Evolutionary conservation across 139 green algal species (phyloP).

Genomic region (Haematococcus lacustris): DNA sequence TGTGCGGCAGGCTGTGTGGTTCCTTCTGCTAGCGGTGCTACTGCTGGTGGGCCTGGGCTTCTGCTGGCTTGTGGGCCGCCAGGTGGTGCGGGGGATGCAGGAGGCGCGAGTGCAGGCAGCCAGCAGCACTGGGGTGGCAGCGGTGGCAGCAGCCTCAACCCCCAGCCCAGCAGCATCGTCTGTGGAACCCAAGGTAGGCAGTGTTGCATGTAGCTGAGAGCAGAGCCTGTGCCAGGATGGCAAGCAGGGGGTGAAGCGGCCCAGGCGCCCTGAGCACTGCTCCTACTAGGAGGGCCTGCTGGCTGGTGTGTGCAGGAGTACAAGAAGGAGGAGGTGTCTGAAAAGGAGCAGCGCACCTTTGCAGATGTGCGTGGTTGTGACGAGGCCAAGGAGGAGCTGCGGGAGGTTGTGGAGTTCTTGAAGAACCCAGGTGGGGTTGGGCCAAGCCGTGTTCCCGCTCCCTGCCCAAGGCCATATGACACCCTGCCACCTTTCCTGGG

Average conservation of each 20-base stretch:
- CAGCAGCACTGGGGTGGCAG: no score
- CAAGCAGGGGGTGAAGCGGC: no score
- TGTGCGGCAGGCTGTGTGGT: constrained; percentile 27
- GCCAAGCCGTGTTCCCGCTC: no score
- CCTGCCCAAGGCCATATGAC: no score
- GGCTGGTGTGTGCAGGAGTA: constrained; percentile 55
- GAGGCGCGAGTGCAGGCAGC: constrained; percentile 8
- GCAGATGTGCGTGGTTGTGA: constrained; percentile 77
- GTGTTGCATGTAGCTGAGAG: no score
- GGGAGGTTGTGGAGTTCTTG: constrained; percentile 86
- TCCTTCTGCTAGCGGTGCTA: constrained; percentile 5
- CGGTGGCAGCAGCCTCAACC: no score
- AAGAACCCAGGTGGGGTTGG: constrained; percentile 32
- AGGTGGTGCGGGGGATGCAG: constrained; percentile 37
- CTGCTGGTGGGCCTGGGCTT: constrained; percentile 32
- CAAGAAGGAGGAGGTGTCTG: constrained; percentile 55
- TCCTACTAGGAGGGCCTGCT: no score
- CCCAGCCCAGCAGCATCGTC: constrained; percentile 2
- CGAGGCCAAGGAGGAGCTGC: constrained; percentile 91
- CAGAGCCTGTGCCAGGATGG: no score
- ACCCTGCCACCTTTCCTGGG: no score
- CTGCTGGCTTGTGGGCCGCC: constrained; percentile 41
- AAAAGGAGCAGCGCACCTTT: constrained; percentile 48
- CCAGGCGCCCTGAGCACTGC: no score
- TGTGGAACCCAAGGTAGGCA: constrained; percentile 29